phyloP scores from a whole-genome alignment of 345 rosid genomes.

The Eucalyptus leucophloia region DNA sequence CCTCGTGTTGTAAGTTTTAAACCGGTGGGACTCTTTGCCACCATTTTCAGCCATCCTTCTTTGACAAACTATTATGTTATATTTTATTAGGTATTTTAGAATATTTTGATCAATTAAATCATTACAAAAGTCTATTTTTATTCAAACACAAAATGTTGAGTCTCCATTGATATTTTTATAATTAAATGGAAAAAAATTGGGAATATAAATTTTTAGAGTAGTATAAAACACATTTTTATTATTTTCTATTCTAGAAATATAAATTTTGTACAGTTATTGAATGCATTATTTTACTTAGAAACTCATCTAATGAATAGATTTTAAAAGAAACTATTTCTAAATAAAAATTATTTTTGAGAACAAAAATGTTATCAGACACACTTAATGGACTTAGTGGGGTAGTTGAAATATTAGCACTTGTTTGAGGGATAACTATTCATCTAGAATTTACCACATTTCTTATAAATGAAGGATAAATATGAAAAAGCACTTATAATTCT shows the following conservation, averaged over 20 bases:
- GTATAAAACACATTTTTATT: accelerated
- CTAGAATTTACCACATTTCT: neutral
- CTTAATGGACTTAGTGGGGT: neutral
- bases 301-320: too few species aligned
- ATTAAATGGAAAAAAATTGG: too few species aligned
- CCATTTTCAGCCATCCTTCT: accelerated
- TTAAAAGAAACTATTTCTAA: too few species aligned
- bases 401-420: neutral
- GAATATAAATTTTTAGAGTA: accelerated
- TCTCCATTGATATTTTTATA: too few species aligned
- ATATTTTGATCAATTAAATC: too few species aligned
- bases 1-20: too few species aligned
- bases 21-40: accelerated
- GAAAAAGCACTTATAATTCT: neutral
- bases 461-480: neutral
- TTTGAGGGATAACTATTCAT: neutral
- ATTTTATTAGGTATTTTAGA: too few species aligned
- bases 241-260: accelerated
- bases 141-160: too few species aligned
- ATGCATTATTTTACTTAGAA: accelerated
- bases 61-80: accelerated
- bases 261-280: accelerated
- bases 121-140: accelerated
- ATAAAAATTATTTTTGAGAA: accelerated
- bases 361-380: too few species aligned